Evolutionary conservation across 768 basidiomycete genomes (phyloP), one percentile per base, ranked within the genome.

Genomic region (Pleurotus sapidus): DNA sequence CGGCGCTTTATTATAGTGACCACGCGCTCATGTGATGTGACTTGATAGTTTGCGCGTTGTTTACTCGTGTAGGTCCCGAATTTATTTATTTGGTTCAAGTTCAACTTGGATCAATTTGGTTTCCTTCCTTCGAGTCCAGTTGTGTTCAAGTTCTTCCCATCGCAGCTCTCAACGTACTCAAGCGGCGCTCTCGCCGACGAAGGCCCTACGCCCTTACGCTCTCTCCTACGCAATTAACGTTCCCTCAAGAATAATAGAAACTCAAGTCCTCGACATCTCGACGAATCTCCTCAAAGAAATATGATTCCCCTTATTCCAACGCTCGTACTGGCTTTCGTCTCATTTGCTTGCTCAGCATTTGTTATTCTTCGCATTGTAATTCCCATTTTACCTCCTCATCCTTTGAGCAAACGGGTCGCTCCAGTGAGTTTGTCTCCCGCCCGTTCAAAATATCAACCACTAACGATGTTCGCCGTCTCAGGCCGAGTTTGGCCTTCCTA

Each of bases 401-500:
- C 87, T 24, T 74, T 89, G 68, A 89, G 87, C 70, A 82, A 82
- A 74, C 84, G 86, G 65, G 87, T 88, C 66, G 78, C 84, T 68
- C 88, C 88, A 53, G 89, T 90, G 65, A 59, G 84, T 77, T 42
- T 15, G 34, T 45, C 30, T 34, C 8, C 30, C 8, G 3, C 8
- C 8, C 8, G 9, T 11, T 34, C 9, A 34, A 34, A 34, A 34
- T 34, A 34, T 9, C 30, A 34, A 34, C 8, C 9, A 9, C 30
- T 34, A 34, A 34, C 9, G 30, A 11, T 34, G 1, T 34, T 11
- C 30, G 3, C 30, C 30, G 3, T 34, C 69, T 34, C 68, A 91
- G 89, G 81, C 88, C 63, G 87, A 89, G 73, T 90, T 89, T 68
- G 86, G 87, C 60, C 78, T 88, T 58, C 88, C 87, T 59, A 84